Conservation (phyloP, 2,329 filamentous ascomycete genomes). For the Ceratocystis harringtonii region DNA sequence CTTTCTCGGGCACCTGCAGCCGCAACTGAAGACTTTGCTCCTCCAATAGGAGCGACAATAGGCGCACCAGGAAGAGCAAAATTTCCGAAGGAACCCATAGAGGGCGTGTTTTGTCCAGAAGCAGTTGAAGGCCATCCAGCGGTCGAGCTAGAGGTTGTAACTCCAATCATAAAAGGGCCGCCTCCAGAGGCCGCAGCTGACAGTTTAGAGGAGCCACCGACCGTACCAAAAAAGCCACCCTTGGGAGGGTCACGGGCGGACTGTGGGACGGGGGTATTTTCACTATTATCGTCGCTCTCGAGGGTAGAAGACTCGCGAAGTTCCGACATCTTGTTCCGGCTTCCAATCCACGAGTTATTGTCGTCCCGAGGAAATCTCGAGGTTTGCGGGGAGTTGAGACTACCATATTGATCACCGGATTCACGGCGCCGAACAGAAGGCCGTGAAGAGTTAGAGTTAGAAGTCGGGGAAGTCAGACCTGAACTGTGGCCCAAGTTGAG, state of each 20-base stretch:
- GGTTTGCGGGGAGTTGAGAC: conserved; percentile 46
- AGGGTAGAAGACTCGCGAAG: conserved; percentile 30
- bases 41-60: conserved; percentile 47
- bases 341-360: conserved; percentile 39
- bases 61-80: conserved; percentile 55
- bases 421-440: conserved; percentile 70
- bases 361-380: conserved; percentile 50
- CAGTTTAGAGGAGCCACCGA: conserved; percentile 9
- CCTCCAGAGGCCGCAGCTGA: conserved; percentile 5
- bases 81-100: conserved; percentile 77
- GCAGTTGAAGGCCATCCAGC: conserved; percentile 33
- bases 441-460: conserved; percentile 58
- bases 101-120: conserved; percentile 29
- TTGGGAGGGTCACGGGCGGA: conserved; percentile 15
- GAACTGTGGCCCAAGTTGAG: conserved; percentile 40
- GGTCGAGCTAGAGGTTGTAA: conserved; percentile 28
- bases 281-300: conserved; percentile 34
- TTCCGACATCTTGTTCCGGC: conserved; percentile 29
- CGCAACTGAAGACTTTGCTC: conserved; percentile 28
- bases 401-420: conserved; percentile 49
- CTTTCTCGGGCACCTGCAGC: conserved; percentile 45
- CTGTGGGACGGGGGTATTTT: conserved; percentile 20
- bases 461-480: neutral
- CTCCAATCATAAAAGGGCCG: conserved; percentile 29
- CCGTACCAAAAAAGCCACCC: conserved; percentile 13